Evolutionary conservation across 306 rosid genomes (phyloP), one percentile per base, ranked within the genome.

Genomic region (Lathyrus aphaca): DNA sequence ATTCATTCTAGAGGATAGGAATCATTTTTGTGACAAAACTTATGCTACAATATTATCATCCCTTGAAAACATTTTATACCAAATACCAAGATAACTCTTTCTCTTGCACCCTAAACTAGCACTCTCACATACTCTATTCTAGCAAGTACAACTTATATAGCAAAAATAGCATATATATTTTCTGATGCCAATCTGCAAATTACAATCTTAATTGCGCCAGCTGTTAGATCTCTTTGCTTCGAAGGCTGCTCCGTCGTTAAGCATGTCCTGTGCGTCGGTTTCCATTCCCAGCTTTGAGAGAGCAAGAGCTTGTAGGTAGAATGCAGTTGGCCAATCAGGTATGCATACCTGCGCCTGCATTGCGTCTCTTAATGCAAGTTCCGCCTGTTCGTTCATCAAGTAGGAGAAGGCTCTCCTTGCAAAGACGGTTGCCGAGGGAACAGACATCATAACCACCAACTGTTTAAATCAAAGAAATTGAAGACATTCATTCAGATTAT

Each of bases 291-390:
- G 90, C 89, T 86, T 93, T 0, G 97, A 88, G 67, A 93, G 92
- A 3, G 98, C 94, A 51, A 90, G 96, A 29, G 97, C 98, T 67
- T 93, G 98, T 78, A 88, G 72, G 80, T 88, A 93, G 86, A 93
- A 93, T 29, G 97, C 90, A 13, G 98, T 90, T 42, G 98, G 97
- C 98, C 98, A 93, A 83, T 93, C 98, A 0, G 94, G 84, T 75
- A 93, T 82, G 88, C 97, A 93, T 32, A 90, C 97, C 73, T 93
- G 98, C 10, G 98, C 96, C 75, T 90, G 96, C 98, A 93, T 90
- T 2, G 96, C 98, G 4, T 93, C 98, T 62, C 96, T 80, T 65
- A 93, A 73, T 4, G 98, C 97, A 5, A 83, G 90, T 68, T 93
- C 98, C 2, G 95, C 90, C 37, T 84, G 97, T 35, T 85, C 88